Evolutionary conservation across 192 early-diverging fungal species (phyloP).

Genomic region (Ambispora gerdemannii): DNA sequence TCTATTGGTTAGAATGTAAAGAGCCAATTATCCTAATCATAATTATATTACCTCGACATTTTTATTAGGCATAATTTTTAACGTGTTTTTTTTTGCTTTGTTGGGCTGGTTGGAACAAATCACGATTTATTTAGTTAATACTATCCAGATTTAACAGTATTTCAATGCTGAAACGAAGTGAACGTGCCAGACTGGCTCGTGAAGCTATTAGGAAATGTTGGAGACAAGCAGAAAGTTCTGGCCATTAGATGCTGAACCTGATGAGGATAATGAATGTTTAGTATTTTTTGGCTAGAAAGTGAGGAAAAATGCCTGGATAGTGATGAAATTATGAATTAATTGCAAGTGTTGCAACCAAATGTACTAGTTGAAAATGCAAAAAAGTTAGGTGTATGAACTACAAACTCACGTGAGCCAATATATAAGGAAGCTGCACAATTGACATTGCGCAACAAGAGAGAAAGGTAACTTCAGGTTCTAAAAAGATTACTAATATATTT

Average conservation of each 20-base stretch:
- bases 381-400: background rate
- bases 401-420: background rate
- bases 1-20: background rate
- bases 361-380: background rate
- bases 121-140: background rate
- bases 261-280: background rate
- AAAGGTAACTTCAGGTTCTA: conserved; percentile 11
- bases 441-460: conserved; percentile 11
- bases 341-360: conserved; percentile 4
- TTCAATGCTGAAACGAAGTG: conserved; percentile 1
- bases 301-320: background rate
- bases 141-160: background rate
- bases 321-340: background rate
- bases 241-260: background rate
- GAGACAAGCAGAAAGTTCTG: background rate
- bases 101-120: no score
- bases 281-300: conserved; percentile 7
- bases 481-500: conserved; percentile 7
- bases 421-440: conserved; percentile 1
- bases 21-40: background rate
- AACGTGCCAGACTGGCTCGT: background rate
- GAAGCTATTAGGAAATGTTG: background rate
- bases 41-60: background rate
- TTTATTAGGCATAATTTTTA: background rate
- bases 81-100: background rate